Evolutionary conservation across 495 filamentous ascomycete genomes (phyloP), one percentile per base, ranked within the genome.

Genomic region (Aspergillus heteromorphus): DNA sequence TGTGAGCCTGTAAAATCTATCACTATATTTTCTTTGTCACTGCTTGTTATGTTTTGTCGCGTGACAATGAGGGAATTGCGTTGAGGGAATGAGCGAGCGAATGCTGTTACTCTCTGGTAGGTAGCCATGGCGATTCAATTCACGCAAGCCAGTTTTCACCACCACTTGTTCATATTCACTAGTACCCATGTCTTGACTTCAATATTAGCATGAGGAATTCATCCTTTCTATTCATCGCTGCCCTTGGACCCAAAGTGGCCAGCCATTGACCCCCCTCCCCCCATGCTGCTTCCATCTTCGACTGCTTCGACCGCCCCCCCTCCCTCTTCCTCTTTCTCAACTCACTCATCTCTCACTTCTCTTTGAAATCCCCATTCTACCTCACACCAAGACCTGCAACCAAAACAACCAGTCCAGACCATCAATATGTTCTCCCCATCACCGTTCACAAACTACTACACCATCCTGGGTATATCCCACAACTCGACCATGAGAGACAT

Each of bases 1-100:
- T 60, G 59, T 64, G 69, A 70, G 61, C 65, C 58, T 77, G 74
- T 77, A 77, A 77, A 75, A 77, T 71, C 74, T 74, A 71, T 73
- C 67, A 73, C 66, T 72, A 69, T 71, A 34, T 55, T 51, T 47
- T 56, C 25, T 56, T 34, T 54, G 60, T 56, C 34, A 34, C 34
- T 40, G 25, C 31, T 34, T 7, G 11, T 4, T 45, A 23, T 6
- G 13, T 27, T 21, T 25, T 14, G 1, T 9, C 11, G 20, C 11
- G 9, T 29, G 21, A 47, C 34, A 14, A 7, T 29, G 13, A 16
- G 17, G 43, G 14, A 13, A 3, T 43, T 19, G 17, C 16, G 17
- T 13, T 7, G 0, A 45, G 17, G 19, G 42, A 6, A 30, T 17
- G 19, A 45, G 20, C 14, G 27, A 43, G 7, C 34, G 34, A 4